These are phyloP conservation scores for Globisporangium apiculatum DNA, from an alignment of 352 stramenopile genomes.

Conservation along the genomic window DNA sequence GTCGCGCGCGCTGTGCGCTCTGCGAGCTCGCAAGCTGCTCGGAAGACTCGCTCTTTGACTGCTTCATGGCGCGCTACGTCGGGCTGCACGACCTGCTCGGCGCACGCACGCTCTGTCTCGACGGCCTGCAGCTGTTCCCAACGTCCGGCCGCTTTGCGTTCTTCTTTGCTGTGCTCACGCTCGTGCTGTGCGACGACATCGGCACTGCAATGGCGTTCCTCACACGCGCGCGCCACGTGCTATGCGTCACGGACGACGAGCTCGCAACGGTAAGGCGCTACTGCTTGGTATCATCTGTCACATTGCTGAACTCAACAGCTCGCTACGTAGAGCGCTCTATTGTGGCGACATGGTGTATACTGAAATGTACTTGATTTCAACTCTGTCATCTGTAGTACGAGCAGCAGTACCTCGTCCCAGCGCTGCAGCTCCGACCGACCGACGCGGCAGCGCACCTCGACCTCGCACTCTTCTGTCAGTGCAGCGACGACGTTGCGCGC, in stretches of 20 bases:
- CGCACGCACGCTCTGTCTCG: slow-evolving; percentile 24
- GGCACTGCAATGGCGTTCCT: slow-evolving; percentile 28
- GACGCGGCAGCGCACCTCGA: slow-evolving; percentile 45
- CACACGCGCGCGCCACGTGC: slow-evolving; percentile 15
- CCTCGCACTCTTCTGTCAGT: slow-evolving; percentile 54
- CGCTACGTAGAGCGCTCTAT: no score
- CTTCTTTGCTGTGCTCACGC: slow-evolving; percentile 33
- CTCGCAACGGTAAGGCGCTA: slow-evolving; percentile 25
- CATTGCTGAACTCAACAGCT: no score
- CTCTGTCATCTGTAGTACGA: slow-evolving; percentile 24
- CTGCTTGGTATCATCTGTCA: no score
- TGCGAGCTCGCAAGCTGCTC: slow-evolving; percentile 25
- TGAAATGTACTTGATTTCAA: no score
- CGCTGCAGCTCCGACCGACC: slow-evolving; percentile 39
- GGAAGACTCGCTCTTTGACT: slow-evolving; percentile 33
- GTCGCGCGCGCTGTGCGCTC: slow-evolving; percentile 17
- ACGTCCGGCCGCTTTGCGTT: slow-evolving; percentile 30
- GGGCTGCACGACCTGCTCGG: slow-evolving; percentile 40
- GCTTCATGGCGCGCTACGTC: slow-evolving; percentile 42
- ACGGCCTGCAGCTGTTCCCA: slow-evolving; percentile 30
- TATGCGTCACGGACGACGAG: slow-evolving; percentile 19
- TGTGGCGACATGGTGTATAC: no score
- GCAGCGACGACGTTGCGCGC: slow-evolving; percentile 24
- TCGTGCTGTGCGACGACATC: slow-evolving; percentile 36
- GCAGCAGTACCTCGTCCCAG: slow-evolving; percentile 36